Percentiles rank a stretch among this genome's conserved stretches.
Evolutionary conservation across 768 basidiomycete species (phyloP).

Genomic region (Hygrophorus pudorinus): DNA sequence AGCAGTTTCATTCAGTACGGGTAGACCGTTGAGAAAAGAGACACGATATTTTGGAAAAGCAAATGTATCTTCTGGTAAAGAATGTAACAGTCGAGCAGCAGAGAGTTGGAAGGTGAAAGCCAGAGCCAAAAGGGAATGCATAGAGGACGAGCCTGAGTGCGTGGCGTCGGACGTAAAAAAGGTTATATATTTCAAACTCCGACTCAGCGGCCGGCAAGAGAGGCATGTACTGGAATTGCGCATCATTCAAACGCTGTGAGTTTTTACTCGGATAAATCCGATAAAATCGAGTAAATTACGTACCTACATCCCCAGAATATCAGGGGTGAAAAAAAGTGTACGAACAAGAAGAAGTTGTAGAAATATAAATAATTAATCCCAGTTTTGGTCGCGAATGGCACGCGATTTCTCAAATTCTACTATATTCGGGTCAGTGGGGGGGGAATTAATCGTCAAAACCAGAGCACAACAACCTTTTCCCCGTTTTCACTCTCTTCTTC

Average conservation of each 20-base stretch:
- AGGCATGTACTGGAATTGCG: background rate
- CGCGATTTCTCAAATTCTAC: slow-evolving; percentile 47
- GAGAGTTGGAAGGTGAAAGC: slow-evolving; percentile 16
- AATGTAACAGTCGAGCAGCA: slow-evolving; percentile 44
- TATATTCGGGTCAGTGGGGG: slow-evolving; percentile 44
- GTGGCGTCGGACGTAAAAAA: no score
- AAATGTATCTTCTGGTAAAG: slow-evolving; percentile 69
- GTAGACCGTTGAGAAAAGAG: slow-evolving; percentile 70
- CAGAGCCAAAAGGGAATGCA: slow-evolving; percentile 15
- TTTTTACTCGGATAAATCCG: no score
- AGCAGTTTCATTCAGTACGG: slow-evolving; percentile 63
- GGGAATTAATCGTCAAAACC: slow-evolving; percentile 72
- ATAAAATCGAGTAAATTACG: no score
- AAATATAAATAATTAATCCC: slow-evolving; percentile 21
- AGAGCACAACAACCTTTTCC: slow-evolving; percentile 31
- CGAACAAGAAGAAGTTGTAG: no score
- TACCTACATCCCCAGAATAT: no score
- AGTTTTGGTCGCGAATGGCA: slow-evolving; percentile 48
- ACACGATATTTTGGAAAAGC: slow-evolving; percentile 80
- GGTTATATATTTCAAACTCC: slow-evolving; percentile 7
- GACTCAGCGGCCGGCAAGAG: slow-evolving; percentile 3
- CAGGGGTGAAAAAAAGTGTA: no score
- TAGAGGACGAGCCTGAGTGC: slow-evolving; percentile 13
- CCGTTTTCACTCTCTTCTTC: slow-evolving; percentile 32
- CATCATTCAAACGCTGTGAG: no score